phyloP scores from a whole-genome alignment of 73 alveolate species.

The Paramecium pentaurelia region DNA sequence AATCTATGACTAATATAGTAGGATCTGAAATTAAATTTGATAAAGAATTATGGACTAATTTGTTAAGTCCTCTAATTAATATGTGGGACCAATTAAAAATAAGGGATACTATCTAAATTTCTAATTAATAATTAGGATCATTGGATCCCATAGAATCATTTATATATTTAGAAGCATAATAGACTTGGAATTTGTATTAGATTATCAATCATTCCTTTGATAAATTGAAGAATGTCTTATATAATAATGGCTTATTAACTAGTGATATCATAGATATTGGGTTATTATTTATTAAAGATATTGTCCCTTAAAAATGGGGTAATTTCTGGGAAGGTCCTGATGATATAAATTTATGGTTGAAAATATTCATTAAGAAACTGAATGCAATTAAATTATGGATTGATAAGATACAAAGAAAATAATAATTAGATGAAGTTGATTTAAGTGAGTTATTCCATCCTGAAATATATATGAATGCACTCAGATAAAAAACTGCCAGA shows the following conservation, averaged over 20 bases:
- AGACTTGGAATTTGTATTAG: constrained; percentile 75
- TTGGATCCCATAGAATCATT: constrained; percentile 94
- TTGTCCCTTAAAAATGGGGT: constrained; percentile 94
- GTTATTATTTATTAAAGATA: constrained; percentile 79
- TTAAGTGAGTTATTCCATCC: constrained; percentile 97
- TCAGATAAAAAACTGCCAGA: constrained; percentile 95
- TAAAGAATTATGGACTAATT: constrained; percentile 91
- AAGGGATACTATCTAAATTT: constrained; percentile 67
- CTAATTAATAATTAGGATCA: constrained; percentile 64
- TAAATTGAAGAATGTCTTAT: constrained; percentile 83
- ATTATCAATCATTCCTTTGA: constrained; percentile 81
- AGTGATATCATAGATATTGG: constrained; percentile 90
- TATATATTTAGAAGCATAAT: constrained; percentile 86
- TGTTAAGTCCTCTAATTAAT: constrained; percentile 85
- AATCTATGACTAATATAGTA: constrained; percentile 87
- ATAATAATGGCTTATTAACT: constrained; percentile 91
- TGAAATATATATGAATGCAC: constrained; percentile 96
- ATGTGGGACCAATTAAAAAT: constrained; percentile 86
- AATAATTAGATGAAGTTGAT: constrained; percentile 73
- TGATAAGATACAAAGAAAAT: constrained; percentile 70
- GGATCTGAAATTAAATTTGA: constrained; percentile 95
- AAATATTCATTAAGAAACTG: constrained; percentile 85
- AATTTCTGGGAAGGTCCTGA: constrained; percentile 98
- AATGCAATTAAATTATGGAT: constrained; percentile 86
- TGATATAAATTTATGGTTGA: constrained; percentile 86